Evolutionary conservation across 495 filamentous ascomycete species (phyloP), one percentile per base, ranked within the genome.

Genomic region (Clohesyomyces aquaticus): DNA sequence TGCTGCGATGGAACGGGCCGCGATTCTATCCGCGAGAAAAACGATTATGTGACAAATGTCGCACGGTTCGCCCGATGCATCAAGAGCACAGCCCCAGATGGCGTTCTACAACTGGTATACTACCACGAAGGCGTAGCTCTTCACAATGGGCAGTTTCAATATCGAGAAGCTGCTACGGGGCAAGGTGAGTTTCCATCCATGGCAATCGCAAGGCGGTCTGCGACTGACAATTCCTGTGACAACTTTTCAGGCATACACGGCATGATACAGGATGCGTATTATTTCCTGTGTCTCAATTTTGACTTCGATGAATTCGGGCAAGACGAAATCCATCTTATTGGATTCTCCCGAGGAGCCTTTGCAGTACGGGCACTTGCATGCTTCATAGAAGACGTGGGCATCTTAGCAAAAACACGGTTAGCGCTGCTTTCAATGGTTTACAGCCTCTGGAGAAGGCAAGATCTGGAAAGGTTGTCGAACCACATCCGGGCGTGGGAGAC

Each of bases 311-410:
- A 42, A n/a, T 42, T 10, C 38, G 10, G 38, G 10, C 38, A 42
- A n/a, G 21, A 23, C 45, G 45, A 48, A 18, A 48, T 48, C 21
- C 45, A 48, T 48, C 45, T 48, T n/a, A 4, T 48, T 8, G 45
- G 45, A 6, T 48, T 48, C n/a, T 48, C 45, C 6, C 45, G 45
- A 8, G 45, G 45, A 4, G 45, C 45, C n/a, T 48, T 48, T n/a
- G 45, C 45, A 18, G 45, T 48, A 4, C 45, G 45, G 6, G 45
- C 45, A 8, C 45, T 48, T 6, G 45, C 45, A 18, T 48, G 45
- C 45, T 48, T 48, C 45, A 48, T 48, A 6, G 45, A 48, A 18
- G 45, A 48, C 21, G 45, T 48, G 8, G 45, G 45, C 6, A 48
- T 48, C 21, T 23, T 48, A 18, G 4, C 4, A 6, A 48, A 48